phyloP scores from a whole-genome alignment of 2,329 filamentous ascomycete genomes.

The Cryphonectria japonica region DNA sequence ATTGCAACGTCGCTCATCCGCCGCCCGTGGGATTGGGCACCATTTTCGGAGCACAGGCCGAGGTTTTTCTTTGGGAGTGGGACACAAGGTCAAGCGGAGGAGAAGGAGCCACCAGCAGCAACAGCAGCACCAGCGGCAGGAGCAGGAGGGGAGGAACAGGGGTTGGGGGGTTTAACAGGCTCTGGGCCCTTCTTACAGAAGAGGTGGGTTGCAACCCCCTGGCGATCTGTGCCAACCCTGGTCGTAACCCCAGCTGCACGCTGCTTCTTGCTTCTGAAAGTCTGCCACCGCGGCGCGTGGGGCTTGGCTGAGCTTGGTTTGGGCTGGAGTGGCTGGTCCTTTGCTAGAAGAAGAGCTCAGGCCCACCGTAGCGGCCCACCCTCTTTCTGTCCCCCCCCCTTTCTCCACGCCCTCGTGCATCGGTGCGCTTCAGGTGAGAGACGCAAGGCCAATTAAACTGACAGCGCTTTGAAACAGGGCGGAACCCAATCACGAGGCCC shows the following conservation, averaged over 20 bases:
- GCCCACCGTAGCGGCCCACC: conserved; percentile 14
- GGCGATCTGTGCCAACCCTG: conserved; percentile 4
- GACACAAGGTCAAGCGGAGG: neutral
- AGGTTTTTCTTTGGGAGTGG: neutral
- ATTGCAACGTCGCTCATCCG: neutral
- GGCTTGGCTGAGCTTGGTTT: neutral
- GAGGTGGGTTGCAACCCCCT: neutral
- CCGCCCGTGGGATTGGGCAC: neutral
- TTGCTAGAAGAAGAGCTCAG: neutral
- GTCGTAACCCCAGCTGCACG: neutral
- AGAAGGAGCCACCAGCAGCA: neutral
- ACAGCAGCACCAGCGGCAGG: neutral
- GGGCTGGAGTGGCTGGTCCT: too few species aligned
- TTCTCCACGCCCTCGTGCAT: conserved; percentile 13
- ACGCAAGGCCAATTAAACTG: conserved; percentile 12
- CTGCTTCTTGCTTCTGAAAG: conserved; percentile 1
- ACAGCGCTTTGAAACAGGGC: conserved; percentile 13
- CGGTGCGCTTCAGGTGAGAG: conserved; percentile 23
- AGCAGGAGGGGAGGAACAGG: neutral
- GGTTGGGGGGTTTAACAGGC: neutral
- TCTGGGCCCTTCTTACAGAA: neutral
- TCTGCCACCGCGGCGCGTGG: neutral
- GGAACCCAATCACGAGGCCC: conserved; percentile 14
- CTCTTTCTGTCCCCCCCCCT: too few species aligned
- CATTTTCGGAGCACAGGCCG: neutral